These are phyloP conservation scores for Lodderomyces margitis DNA, from an alignment of 1,139 yeast genomes.

Conservation along the genomic window DNA sequence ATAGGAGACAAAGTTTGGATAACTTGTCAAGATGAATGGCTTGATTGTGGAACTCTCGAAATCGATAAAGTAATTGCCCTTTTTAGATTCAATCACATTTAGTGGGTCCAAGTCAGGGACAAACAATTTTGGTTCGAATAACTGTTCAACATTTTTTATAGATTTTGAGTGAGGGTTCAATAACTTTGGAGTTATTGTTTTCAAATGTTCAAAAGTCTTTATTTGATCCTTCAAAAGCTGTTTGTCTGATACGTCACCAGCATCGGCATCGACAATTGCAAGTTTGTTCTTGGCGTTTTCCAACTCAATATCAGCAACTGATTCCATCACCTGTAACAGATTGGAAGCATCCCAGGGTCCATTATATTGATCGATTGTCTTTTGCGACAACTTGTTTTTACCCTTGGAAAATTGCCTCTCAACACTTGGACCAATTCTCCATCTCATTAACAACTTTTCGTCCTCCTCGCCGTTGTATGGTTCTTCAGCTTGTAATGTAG, in stretches of 20 bases:
- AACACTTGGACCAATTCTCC: conserved; percentile 89
- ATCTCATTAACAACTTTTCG: conserved; percentile 56
- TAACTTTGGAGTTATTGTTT: conserved; percentile 52
- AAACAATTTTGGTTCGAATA: conserved; percentile 71
- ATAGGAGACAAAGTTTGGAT: conserved; percentile 83
- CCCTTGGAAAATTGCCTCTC: conserved; percentile 77
- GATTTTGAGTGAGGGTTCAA: conserved; percentile 49
- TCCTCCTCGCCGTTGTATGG: conserved; percentile 71
- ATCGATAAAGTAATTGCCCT: conserved; percentile 58
- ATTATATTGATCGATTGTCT: conserved; percentile 43
- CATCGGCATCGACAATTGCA: conserved; percentile 53
- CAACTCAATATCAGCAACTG: conserved; percentile 65
- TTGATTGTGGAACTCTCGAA: conserved; percentile 77
- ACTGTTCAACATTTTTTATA: conserved; percentile 57
- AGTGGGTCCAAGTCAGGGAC: conserved; percentile 89
- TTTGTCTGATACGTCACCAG: conserved; percentile 41
- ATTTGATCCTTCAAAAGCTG: conserved; percentile 49
- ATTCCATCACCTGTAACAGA: conserved; percentile 59
- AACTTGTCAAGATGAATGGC: conserved; percentile 74
- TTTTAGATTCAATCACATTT: conserved; percentile 58
- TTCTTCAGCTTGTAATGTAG: conserved; percentile 34
- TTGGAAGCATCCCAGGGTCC: conserved; percentile 76
- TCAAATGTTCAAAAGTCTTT: conserved; percentile 57
- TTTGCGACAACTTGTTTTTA: conserved; percentile 47
- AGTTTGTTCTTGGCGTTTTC: conserved; percentile 60